Base-by-base conservation (phyloP, 1,139 yeast species). In the Chernovozyma aurita region DNA sequence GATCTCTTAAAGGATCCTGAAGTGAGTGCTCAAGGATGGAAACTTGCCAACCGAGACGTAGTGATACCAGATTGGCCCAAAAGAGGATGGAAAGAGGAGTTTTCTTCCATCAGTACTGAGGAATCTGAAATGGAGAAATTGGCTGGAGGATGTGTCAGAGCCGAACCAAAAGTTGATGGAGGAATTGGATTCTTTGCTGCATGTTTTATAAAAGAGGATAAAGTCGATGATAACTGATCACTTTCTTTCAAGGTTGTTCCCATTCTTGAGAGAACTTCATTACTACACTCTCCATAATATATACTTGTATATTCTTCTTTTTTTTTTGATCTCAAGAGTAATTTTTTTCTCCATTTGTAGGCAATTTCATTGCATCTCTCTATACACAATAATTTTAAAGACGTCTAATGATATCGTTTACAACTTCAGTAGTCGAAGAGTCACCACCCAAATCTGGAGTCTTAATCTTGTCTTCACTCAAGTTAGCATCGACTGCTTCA, bases 111-210 rank as follows among this genome's bases (percentile, higher is more conserved):
- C 12, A 71, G 71, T 20, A 63, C 63, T 8, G 74, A 72, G 38
- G 67, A 61, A 3, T 61, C 63, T 28, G 65, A 73, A n/a, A 47
- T 63, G 35, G 64, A 67, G 37, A 65, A 62, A 28, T 55, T 85
- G 33, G 95, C 97, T 0, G 88, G 82, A 2, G 92, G 95, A 0
- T 87, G 97, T 58, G 81, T 92, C 0, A 67, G 98, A 45, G 85
- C 92, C 0, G 60, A 79, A 32, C 96, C 97, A 0, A 82, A 78
- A 45, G 82, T 76, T 38, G 97, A 92, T 55, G 97, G 97, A 26
- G 98, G 98, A 11, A 92, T 92, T 48, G 98, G 98, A 0, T 92
- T 92, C 55, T 92, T 92, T 61, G 97, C 97, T 1, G 97, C 85
- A 1, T 80, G 86, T 39, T 84, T 85, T 54, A 75, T 79, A 33